Conservation (phyloP, 257 asterid genomes). For the Solanum neorickii region DNA sequence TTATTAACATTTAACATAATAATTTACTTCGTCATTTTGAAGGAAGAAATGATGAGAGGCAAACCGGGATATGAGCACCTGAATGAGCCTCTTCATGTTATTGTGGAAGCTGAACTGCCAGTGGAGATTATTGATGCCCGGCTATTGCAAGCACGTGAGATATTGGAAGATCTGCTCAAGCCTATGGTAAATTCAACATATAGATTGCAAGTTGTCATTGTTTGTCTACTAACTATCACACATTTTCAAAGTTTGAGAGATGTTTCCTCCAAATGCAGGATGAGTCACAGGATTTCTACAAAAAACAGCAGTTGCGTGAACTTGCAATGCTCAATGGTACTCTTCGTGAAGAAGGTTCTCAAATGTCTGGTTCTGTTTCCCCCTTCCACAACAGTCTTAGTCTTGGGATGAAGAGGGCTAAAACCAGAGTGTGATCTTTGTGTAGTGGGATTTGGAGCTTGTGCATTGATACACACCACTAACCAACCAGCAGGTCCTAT, state of each 20-base stretch:
- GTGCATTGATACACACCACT: constrained; percentile 7
- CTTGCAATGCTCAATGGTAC: constrained; percentile 93
- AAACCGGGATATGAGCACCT: constrained; percentile 96
- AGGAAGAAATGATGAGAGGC: constrained; percentile 99
- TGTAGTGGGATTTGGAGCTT: constrained; percentile 7
- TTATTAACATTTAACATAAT: neutral
- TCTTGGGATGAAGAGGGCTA: constrained; percentile 98
- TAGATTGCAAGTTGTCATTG: neutral
- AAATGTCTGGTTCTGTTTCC: constrained; percentile 86
- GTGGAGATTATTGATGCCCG: constrained; percentile 91
- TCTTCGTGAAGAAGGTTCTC: constrained; percentile 83
- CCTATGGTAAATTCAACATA: constrained; percentile 57
- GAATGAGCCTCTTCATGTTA: constrained; percentile 91
- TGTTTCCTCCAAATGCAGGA: constrained; percentile 40
- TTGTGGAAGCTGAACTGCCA: constrained; percentile 91
- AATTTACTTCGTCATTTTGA: constrained; percentile 14
- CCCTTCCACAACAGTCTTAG: constrained; percentile 83
- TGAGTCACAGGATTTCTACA: constrained; percentile 78
- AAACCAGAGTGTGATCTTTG: constrained; percentile 63
- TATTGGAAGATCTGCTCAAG: constrained; percentile 83
- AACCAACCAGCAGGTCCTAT: constrained; percentile 20
- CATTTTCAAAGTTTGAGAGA: neutral
- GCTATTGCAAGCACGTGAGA: constrained; percentile 84
- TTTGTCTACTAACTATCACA: neutral
- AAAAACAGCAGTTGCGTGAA: constrained; percentile 90